Evolutionary conservation across 805 yeast species (phyloP), one percentile per base, ranked within the genome.

Genomic region (Cyberlindnera euphorbiiphila): DNA sequence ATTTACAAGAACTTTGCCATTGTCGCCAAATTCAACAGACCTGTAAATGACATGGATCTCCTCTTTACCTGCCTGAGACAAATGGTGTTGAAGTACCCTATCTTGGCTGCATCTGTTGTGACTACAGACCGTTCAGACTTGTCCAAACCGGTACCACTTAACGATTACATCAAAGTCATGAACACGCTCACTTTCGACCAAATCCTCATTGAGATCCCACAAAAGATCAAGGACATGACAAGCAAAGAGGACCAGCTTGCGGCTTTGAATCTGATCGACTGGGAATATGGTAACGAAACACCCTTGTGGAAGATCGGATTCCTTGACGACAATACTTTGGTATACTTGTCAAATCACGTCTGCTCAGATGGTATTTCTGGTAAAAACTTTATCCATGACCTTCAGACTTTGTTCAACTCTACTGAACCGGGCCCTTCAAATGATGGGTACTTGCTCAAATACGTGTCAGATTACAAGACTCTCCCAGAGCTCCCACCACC

Each of bases 341-440:
- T 31, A 1, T 42, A 36, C 29, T 19, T 52, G n/a, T 39, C 50
- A 9, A 50, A 49, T 29, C 56, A 52, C 29, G 43, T 42, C 29
- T 28, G 50, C 9, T 37, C 53, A 9, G 56, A 52, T 32, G 56
- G 53, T 9, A 34, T 41, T 2, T 31, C 43, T 25, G 52, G 43
- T 4, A 47, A 39, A 29, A 25, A 41, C 30, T 34, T 50, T 10
- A 16, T 44, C 13, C 38, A 39, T 16, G 49, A 46, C 25, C 24
- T 52, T 10, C 32, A 33, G 14, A 11, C n/a, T 3, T 26, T 36
- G 16, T 25, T 46, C 16, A 45, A 45, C 26, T 12, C 19, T 4
- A 22, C 6, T 1, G 14, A 6, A 14, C 20, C 28, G 9, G 22
- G 31, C n/a, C 13, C 25, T 9, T 12, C n/a, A 5, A 16, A 34